Conservation (phyloP, 305 asterid species). For the Rubia peregrina region DNA sequence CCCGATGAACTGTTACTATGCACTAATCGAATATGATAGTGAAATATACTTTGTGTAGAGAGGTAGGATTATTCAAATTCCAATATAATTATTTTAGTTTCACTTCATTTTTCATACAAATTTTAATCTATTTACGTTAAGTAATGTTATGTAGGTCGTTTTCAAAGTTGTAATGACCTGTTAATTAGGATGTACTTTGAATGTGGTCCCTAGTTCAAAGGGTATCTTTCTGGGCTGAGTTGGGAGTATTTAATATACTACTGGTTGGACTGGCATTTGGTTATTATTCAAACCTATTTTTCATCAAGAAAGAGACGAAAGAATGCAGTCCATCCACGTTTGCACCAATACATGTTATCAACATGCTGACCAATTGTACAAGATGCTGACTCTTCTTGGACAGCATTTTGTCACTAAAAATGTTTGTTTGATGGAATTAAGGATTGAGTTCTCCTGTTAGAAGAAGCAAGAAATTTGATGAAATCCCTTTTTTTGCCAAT, state of each 20-base stretch:
- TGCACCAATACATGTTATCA: not conserved
- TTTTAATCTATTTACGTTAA: not conserved
- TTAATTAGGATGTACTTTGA: constrained; percentile 2
- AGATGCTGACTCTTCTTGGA: constrained; percentile 2
- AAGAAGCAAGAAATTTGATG: not conserved
- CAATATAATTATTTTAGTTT: no score
- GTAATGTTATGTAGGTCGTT: not conserved
- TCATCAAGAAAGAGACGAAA: not conserved
- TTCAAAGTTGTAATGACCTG: constrained; percentile 7
- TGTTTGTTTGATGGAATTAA: not conserved
- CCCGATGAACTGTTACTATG: no score
- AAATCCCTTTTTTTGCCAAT: constrained; percentile 3
- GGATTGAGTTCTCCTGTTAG: not conserved
- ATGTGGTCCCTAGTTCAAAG: constrained; percentile 12
- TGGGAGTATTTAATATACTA: constrained; percentile 3
- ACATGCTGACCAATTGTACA: not conserved
- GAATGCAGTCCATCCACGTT: constrained; percentile 2
- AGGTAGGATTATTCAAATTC: not conserved
- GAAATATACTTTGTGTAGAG: no score
- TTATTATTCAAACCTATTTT: not conserved
- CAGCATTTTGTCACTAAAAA: not conserved
- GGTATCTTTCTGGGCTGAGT: constrained; percentile 10
- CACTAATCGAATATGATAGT: no score
- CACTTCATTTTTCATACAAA: no score
- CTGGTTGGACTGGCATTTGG: not conserved